phyloP scores from a whole-genome alignment of 371 early-diverging fungal species.

The Mucor saturninus region DNA sequence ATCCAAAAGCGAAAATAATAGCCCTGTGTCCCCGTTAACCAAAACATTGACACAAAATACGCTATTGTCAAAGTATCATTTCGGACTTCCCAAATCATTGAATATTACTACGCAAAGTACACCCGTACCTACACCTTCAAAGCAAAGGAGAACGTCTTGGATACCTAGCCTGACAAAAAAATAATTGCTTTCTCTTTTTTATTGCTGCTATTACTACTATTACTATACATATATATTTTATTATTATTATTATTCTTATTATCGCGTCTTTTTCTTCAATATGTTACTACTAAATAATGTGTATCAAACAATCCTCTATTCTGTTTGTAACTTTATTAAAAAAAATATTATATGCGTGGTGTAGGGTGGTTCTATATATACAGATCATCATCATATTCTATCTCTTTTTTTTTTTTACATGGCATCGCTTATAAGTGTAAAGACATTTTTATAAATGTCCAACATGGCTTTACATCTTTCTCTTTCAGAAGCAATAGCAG shows the following conservation, averaged over 20 bases:
- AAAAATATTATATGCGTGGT: neutral
- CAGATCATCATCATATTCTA: neutral
- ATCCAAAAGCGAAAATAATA: constrained; percentile 12
- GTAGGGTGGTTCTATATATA: neutral
- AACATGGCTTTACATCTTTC: constrained; percentile 78
- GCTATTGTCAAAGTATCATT: constrained; percentile 5
- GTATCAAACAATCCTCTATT: neutral
- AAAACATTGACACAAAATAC: constrained; percentile 3
- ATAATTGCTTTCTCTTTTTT: neutral
- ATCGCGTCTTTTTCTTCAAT: neutral
- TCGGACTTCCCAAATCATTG: constrained; percentile 2
- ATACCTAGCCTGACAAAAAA: constrained; percentile 17
- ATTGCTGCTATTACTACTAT: constrained; percentile 2
- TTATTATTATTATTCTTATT: neutral
- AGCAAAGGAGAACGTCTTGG: constrained; percentile 25
- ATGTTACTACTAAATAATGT: neutral
- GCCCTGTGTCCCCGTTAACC: constrained; percentile 3
- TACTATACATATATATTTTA: neutral
- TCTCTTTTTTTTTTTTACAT: constrained; percentile 42
- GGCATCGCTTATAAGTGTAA: constrained; percentile 75
- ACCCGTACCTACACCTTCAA: neutral
- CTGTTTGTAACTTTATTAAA: neutral
- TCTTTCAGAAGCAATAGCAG: constrained; percentile 73
- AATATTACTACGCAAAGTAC: neutral
- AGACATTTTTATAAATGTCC: constrained; percentile 80